Evolutionary conservation across 345 rosid genomes (phyloP).

Genomic region (Eucalyptus pumila): DNA sequence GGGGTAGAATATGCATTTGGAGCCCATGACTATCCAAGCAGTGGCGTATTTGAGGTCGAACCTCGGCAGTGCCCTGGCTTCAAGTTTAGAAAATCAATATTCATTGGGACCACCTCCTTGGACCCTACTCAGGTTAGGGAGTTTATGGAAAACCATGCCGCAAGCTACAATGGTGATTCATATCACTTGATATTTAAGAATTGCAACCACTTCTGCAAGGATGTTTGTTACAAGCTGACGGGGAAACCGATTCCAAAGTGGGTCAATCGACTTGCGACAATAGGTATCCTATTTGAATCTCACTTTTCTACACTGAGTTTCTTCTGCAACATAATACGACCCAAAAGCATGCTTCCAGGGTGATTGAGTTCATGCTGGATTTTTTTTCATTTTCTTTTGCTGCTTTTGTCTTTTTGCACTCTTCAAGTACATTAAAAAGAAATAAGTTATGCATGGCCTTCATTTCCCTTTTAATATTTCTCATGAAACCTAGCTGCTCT

Average conservation of each 20-base stretch:
- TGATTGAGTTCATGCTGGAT: neutral
- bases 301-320: neutral
- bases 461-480: neutral
- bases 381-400: neutral
- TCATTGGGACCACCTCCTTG: slow-evolving; percentile 77
- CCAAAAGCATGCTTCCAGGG: neutral
- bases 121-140: slow-evolving; percentile 76
- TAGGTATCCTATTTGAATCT: slow-evolving; percentile 31
- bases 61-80: slow-evolving; percentile 92
- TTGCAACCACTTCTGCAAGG: slow-evolving; percentile 90
- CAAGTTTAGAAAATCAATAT: slow-evolving; percentile 84
- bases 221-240: slow-evolving; percentile 59
- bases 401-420: neutral
- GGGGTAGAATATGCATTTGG: slow-evolving; percentile 98
- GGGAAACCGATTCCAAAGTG: slow-evolving; percentile 78
- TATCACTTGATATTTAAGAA: slow-evolving; percentile 89
- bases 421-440: neutral
- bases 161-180: slow-evolving; percentile 67
- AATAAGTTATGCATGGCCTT: neutral
- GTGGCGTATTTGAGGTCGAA: slow-evolving; percentile 93
- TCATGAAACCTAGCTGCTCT: neutral
- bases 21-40: slow-evolving; percentile 81
- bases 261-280: slow-evolving; percentile 86
- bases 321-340: neutral
- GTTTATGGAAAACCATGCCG: slow-evolving; percentile 76